A percentile compares a stretch with the other conserved stretches of the same genome.
These are phyloP conservation scores for Bothriochloa decipiens DNA, from an alignment of 176 grass and related monocot genomes.

Conservation along the genomic window DNA sequence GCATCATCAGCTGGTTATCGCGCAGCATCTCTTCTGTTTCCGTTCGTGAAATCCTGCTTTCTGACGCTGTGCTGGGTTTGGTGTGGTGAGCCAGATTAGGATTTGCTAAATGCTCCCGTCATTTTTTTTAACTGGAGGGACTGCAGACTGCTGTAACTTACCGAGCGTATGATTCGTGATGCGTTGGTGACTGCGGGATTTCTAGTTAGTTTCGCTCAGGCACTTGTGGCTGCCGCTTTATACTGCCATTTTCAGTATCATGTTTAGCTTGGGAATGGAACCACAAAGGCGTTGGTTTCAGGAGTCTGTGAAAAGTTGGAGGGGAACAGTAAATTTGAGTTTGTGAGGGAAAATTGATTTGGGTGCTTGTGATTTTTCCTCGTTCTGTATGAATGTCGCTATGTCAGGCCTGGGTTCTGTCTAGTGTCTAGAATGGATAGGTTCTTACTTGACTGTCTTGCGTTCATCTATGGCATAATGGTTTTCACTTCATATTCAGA, in stretches of 20 bases:
- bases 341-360: not conserved
- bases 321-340: not conserved
- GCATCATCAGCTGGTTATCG: not conserved
- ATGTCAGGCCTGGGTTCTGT: not conserved
- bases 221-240: not conserved
- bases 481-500: not conserved
- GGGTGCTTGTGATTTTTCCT: not conserved
- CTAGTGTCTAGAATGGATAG: not conserved
- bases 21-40: not conserved
- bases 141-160: not conserved
- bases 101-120: not conserved
- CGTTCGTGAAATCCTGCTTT: not conserved
- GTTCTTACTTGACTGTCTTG: conserved; percentile 4
- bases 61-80: not conserved
- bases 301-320: not conserved
- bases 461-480: not conserved
- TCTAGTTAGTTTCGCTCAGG: not conserved
- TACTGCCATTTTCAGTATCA: not conserved
- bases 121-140: not conserved
- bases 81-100: not conserved
- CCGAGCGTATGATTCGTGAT: not conserved
- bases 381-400: not conserved
- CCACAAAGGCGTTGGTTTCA: not conserved
- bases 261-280: not conserved
- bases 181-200: not conserved